A percentile compares a stretch with the other conserved stretches of the same genome.
These are phyloP conservation scores for Drosera spatulata DNA, from an alignment of 179 eudicot genomes.

Conservation along the genomic window DNA sequence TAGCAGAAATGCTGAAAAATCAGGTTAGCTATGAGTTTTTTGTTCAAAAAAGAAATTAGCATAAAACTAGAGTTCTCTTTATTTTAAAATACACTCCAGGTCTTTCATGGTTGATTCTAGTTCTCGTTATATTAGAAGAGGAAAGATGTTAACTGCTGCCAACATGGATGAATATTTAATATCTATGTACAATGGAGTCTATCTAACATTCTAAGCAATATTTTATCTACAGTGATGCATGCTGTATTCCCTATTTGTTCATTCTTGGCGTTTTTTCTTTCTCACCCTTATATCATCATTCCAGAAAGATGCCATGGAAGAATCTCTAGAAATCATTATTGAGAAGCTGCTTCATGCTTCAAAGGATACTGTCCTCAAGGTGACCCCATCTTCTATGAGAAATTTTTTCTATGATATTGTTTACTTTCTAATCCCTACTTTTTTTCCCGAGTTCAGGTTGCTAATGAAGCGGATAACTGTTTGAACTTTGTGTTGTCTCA, in stretches of 20 bases:
- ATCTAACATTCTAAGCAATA: neutral
- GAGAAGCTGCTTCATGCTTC: conserved; percentile 80
- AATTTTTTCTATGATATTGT: conserved; percentile 1
- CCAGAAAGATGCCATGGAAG: conserved; percentile 86
- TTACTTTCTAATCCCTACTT: conserved; percentile 2
- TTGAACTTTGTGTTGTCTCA: conserved; percentile 74
- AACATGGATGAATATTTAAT: no score
- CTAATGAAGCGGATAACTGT: conserved; percentile 84
- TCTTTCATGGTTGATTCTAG: neutral
- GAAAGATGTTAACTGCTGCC: no score
- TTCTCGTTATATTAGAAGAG: no score
- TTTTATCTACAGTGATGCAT: neutral
- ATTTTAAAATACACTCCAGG: neutral
- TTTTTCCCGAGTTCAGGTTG: conserved; percentile 36
- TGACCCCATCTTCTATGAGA: conserved; percentile 12
- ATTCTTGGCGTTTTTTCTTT: neutral
- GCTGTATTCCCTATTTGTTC: neutral
- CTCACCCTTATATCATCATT: conserved; percentile 1
- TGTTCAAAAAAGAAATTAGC: no score
- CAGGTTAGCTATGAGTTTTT: conserved; percentile 34
- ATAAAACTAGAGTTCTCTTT: neutral
- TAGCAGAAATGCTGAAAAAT: conserved; percentile 83
- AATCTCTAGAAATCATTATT: conserved; percentile 83
- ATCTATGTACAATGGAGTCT: no score
- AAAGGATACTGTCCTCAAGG: conserved; percentile 59